phyloP scores from a whole-genome alignment of 441 rosid genomes.

The Gossypium schwendimanii region DNA sequence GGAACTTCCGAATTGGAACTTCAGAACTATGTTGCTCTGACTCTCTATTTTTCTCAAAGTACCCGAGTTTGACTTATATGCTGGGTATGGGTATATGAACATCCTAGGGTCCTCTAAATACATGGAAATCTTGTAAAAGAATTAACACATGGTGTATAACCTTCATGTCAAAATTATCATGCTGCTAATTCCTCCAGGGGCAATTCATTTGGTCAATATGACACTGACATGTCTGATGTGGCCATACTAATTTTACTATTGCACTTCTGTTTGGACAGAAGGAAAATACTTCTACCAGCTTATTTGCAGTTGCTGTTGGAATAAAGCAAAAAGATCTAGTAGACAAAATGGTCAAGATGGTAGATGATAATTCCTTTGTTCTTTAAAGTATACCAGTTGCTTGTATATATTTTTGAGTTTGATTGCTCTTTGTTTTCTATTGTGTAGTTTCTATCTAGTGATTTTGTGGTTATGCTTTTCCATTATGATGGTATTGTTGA shows the following conservation, averaged over 20 bases:
- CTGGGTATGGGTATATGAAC: no score
- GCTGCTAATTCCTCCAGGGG: background rate
- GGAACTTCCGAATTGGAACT: background rate
- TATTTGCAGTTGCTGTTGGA: constrained; percentile 30
- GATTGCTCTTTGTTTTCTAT: background rate
- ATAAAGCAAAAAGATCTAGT: constrained; percentile 50
- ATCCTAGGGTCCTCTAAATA: no score
- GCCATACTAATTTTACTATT: background rate
- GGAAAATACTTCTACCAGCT: constrained; percentile 23
- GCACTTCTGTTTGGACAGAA: constrained; percentile 19
- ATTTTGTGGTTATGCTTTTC: constrained; percentile 60
- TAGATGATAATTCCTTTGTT: constrained; percentile 5
- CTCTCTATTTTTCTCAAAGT: no score
- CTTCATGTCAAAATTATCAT: background rate
- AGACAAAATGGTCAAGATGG: constrained; percentile 50
- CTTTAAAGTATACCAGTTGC: background rate
- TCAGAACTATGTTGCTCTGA: background rate
- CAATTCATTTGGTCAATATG: background rate
- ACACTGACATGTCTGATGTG: background rate
- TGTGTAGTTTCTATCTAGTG: constrained; percentile 50
- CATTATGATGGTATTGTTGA: constrained; percentile 62
- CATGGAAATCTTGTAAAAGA: no score
- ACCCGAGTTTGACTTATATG: no score
- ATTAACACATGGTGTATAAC: background rate
- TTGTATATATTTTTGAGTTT: background rate